Percentiles rank a stretch among this genome's conserved stretches.
Conservation (phyloP, 768 basidiomycete genomes). For the Agrocybe pediades region DNA sequence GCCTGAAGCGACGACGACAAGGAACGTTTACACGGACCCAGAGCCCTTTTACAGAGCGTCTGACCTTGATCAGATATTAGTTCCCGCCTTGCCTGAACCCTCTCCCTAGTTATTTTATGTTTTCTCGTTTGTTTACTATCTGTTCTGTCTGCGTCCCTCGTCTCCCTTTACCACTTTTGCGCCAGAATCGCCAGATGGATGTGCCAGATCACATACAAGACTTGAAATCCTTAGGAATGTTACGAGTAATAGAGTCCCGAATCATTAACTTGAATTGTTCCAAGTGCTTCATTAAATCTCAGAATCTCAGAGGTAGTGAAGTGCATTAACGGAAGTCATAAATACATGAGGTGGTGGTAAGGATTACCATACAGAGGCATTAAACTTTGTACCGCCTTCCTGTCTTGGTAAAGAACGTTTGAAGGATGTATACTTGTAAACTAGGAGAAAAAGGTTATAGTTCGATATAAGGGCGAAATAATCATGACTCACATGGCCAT, state of each 20-base stretch:
- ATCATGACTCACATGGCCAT: conserved; percentile 79
- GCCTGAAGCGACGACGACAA: conserved; percentile 17
- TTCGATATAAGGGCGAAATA: conserved; percentile 2
- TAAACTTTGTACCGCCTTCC: conserved; percentile 89
- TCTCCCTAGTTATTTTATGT: neutral
- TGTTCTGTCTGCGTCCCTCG: neutral
- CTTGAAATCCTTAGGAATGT: neutral
- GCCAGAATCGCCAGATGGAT: neutral
- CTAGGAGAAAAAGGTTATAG: conserved; percentile 37
- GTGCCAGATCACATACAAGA: too few species aligned
- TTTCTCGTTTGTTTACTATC: neutral
- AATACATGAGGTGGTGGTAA: conserved; percentile 14
- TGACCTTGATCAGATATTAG: neutral
- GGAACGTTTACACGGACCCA: neutral
- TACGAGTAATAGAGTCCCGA: too few species aligned
- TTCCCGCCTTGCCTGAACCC: neutral
- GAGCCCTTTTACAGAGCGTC: too few species aligned
- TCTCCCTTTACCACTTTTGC: neutral
- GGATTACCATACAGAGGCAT: conserved; percentile 1
- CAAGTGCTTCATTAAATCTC: too few species aligned
- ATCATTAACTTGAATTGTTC: too few species aligned
- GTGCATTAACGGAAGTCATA: conserved; percentile 13
- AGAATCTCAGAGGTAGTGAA: too few species aligned
- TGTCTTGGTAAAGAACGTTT: conserved; percentile 96
- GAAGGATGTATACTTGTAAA: conserved; percentile 87